Conservation (phyloP, 164 flowering plant species). For the Berberis vulgaris region DNA sequence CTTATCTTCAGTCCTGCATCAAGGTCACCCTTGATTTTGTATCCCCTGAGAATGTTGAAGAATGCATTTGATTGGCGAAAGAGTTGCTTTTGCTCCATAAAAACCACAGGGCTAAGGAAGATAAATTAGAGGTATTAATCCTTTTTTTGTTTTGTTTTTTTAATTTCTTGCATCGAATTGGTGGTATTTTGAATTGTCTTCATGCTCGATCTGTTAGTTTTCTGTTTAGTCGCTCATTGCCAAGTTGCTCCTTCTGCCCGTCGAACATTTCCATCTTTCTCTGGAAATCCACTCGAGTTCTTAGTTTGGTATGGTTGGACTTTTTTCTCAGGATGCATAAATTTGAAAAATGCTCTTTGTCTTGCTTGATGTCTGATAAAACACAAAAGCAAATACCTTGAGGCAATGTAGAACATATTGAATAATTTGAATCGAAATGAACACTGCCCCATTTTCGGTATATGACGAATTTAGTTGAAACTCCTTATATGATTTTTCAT, state of each 20-base stretch:
- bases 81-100: slow-evolving; percentile 38
- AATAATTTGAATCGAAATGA: too few relatives aligned
- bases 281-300: background rate
- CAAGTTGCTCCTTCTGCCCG: background rate
- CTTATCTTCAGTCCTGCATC: slow-evolving; percentile 33
- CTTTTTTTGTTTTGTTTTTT: background rate
- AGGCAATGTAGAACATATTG: too few relatives aligned
- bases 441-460: too few relatives aligned
- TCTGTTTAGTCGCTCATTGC: too few relatives aligned
- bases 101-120: slow-evolving; percentile 43
- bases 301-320: background rate
- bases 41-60: slow-evolving; percentile 42
- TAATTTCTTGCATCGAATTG: background rate
- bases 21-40: slow-evolving; percentile 47
- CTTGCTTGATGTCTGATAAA: too few relatives aligned
- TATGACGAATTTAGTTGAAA: too few relatives aligned
- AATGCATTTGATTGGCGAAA: slow-evolving; percentile 36
- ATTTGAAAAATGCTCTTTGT: too few relatives aligned
- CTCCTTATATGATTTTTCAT: too few relatives aligned
- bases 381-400: too few relatives aligned
- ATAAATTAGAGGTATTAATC: slow-evolving; percentile 35
- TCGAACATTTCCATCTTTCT: background rate
- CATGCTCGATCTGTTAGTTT: background rate
- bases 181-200: background rate
- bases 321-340: too few relatives aligned